Percentiles rank a stretch among this genome's conserved stretches.
These are phyloP conservation scores for Fusarium sp. DNA, from an alignment of 2,329 filamentous ascomycete genomes.

Conservation along the genomic window DNA sequence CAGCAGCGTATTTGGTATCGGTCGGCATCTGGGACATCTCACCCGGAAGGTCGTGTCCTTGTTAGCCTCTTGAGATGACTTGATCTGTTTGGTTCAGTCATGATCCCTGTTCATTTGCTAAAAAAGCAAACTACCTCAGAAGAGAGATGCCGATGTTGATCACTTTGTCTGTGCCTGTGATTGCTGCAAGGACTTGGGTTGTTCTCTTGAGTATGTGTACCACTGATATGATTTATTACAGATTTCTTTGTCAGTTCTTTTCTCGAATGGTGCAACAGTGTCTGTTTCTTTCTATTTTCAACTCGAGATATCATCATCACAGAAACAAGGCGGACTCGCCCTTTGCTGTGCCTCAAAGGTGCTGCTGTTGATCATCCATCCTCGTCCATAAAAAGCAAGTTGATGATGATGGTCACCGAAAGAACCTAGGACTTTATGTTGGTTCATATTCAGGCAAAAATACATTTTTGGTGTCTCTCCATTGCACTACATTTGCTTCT, in stretches of 20 bases:
- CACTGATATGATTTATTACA: neutral
- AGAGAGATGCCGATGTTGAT: constrained; percentile 2
- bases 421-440: neutral
- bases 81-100: neutral
- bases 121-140: constrained; percentile 15
- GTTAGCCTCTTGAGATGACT: neutral
- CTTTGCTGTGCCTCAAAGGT: constrained; percentile 18
- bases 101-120: constrained; percentile 7
- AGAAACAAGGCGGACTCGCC: neutral
- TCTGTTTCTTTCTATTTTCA: neutral
- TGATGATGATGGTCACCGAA: neutral
- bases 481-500: neutral
- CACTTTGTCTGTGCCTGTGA: neutral
- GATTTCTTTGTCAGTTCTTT: neutral
- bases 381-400: constrained; percentile 12
- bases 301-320: neutral
- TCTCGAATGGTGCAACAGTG: neutral
- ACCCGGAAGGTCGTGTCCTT: neutral
- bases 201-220: neutral
- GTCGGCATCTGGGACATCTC: constrained; percentile 6
- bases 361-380: constrained; percentile 5
- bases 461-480: constrained; percentile 6
- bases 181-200: neutral
- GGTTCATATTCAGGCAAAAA: constrained; percentile 6
- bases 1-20: neutral